Base-by-base conservation (phyloP, 352 stramenopile genomes). In the Phytophthora meadii region DNA sequence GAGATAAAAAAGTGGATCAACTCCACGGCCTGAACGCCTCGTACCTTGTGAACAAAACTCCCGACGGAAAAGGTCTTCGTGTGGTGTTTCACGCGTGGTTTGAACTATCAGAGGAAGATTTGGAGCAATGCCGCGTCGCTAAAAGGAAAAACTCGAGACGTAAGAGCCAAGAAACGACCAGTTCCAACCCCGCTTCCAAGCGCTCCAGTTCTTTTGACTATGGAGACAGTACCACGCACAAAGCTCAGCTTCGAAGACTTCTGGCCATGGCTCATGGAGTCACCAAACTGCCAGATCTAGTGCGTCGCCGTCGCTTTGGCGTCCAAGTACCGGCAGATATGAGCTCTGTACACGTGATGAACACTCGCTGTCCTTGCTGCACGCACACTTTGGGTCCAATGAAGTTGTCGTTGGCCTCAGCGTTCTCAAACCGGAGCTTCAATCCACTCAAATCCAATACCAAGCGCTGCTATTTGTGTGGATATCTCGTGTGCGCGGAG, bases 301-400 rank as follows among this genome's bases (percentile, higher is more conserved):
- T 92, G 12, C 76, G 76, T 11, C 77, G 83, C 41, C 77, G 78
- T 2, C 77, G 83, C 2, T 76, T 90, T 12, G 81, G 79, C 14
- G 68, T 78, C 1, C 83, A 90, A 59, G 72, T 74, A 17, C 70
- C 88, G 5, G 62, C 74, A 1, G 74, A 90, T 64, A 47, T 64
- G 11, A 70, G 48, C 9, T 48, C 65, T 6, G 54, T 81, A 8
- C 47, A 77, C 4, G 60, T 72, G 1, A 66, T 54, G 5, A 92
- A 89, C 54, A 49, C 65, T 7, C 75, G 67, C 44, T 92, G 83
- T 50, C 72, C 82, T 17, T 82, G 74, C 45, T 92, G 83, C 36
- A 85, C 72, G 3, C 76, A 76, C 42, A 75, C 58, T 14, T 64
- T 90, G n/a, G 54, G 48, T 0, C 53, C 50, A 5, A 41, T 71